Evolutionary conservation across 2,329 filamentous ascomycete genomes (phyloP).

Genomic region (Penicillium sp.): DNA sequence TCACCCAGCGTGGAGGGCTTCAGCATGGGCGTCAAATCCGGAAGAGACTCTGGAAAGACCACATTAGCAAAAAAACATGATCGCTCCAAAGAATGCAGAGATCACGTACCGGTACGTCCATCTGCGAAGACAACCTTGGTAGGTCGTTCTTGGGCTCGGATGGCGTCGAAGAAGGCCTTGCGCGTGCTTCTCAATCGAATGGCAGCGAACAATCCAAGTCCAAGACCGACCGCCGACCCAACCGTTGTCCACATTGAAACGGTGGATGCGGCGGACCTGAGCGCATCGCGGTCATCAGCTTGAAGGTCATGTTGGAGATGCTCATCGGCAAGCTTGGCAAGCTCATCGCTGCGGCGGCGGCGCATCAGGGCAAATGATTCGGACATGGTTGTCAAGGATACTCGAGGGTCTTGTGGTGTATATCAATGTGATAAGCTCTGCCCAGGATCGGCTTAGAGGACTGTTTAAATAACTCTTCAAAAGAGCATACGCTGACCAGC

Average conservation of each 20-base stretch:
- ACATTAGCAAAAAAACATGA: too few species aligned
- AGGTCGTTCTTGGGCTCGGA: slow-evolving; percentile 57
- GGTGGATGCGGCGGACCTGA: slow-evolving; percentile 51
- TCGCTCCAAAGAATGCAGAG: too few species aligned
- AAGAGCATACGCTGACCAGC: too few species aligned
- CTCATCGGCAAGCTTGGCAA: slow-evolving; percentile 51
- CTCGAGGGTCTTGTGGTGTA: too few species aligned
- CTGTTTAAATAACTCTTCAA: too few species aligned
- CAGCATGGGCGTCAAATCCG: slow-evolving; percentile 54
- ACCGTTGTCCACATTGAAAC: slow-evolving; percentile 52
- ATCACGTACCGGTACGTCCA: slow-evolving; percentile 49
- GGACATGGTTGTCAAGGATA: slow-evolving; percentile 17
- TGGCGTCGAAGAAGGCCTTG: slow-evolving; percentile 55
- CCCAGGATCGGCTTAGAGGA: too few species aligned
- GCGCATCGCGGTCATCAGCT: slow-evolving; percentile 53
- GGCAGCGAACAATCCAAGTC: slow-evolving; percentile 54
- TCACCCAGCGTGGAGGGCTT: slow-evolving; percentile 56
- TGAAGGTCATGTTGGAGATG: slow-evolving; percentile 55
- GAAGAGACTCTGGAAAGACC: slow-evolving; percentile 48
- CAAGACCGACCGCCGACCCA: slow-evolving; percentile 56
- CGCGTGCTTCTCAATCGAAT: slow-evolving; percentile 52
- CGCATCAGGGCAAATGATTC: slow-evolving; percentile 47
- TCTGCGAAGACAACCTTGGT: slow-evolving; percentile 57
- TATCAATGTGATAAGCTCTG: too few species aligned
- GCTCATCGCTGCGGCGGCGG: slow-evolving; percentile 44